Conservation (phyloP, 495 filamentous ascomycete species). For the Evansstolkia leycettana region DNA sequence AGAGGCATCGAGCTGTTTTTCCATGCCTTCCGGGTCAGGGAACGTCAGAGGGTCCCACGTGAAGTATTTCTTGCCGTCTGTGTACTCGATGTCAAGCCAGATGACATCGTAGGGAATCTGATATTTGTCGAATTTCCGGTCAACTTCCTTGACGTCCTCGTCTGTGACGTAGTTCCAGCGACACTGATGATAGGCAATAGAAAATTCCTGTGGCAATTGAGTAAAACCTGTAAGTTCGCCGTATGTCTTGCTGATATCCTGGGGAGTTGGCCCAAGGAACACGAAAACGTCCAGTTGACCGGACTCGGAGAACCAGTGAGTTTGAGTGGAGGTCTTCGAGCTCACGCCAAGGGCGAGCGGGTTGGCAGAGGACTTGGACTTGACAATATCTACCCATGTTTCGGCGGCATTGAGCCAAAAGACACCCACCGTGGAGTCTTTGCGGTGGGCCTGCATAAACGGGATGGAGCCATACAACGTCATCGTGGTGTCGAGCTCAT, state of each 20-base stretch:
- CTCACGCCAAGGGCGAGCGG: conserved; percentile 61
- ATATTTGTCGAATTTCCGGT: conserved; percentile 88
- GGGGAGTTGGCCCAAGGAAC: conserved; percentile 77
- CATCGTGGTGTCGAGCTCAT: conserved; percentile 93
- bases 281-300: conserved; percentile 88
- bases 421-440: conserved; percentile 88
- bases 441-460: conserved; percentile 92
- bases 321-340: conserved; percentile 63
- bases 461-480: conserved; percentile 95
- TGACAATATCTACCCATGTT: conserved; percentile 92
- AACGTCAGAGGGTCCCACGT: conserved; percentile 88
- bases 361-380: conserved; percentile 62
- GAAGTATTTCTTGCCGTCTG: conserved; percentile 93
- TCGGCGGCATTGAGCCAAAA: conserved; percentile 98
- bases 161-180: conserved; percentile 98
- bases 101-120: conserved; percentile 97
- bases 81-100: conserved; percentile 97
- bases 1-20: conserved; percentile 67
- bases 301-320: conserved; percentile 93
- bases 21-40: conserved; percentile 74
- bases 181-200: conserved; percentile 91
- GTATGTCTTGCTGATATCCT: conserved; percentile 69
- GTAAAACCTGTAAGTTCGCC: conserved; percentile 90
- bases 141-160: conserved; percentile 91
- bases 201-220: conserved; percentile 79